Evolutionary conservation across 805 yeast species (phyloP).

Genomic region (Starmerella vaccinii): DNA sequence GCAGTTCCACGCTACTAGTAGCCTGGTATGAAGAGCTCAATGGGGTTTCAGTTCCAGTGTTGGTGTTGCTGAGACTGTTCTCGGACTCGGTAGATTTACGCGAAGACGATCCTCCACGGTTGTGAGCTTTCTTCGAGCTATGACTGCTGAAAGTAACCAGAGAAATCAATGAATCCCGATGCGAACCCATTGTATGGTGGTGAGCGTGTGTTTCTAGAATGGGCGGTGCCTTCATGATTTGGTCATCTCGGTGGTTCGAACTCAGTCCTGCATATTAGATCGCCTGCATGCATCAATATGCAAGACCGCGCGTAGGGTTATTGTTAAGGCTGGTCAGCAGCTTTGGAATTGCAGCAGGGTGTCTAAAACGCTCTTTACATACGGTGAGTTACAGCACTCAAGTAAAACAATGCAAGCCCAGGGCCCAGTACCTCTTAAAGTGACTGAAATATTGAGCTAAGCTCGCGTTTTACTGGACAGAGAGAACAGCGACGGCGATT

Average conservation of each 20-base stretch:
- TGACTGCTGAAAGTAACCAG: neutral
- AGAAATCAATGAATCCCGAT: neutral
- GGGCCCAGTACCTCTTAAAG: too few species aligned
- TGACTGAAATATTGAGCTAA: too few species aligned
- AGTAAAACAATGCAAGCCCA: too few species aligned
- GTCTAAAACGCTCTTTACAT: too few species aligned
- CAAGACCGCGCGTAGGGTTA: neutral
- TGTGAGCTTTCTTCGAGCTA: neutral
- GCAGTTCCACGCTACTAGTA: neutral
- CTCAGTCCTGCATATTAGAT: neutral
- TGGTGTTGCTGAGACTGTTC: too few species aligned
- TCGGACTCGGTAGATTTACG: neutral
- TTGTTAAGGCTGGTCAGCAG: too few species aligned
- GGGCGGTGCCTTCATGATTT: neutral
- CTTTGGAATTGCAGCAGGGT: too few species aligned
- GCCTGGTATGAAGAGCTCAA: neutral
- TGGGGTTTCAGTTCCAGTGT: neutral
- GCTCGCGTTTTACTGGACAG: too few species aligned
- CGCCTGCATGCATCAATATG: conserved; percentile 1
- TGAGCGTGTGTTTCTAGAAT: neutral
- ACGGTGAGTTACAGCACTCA: too few species aligned
- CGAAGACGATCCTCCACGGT: neutral
- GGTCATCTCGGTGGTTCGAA: conserved; percentile 1
- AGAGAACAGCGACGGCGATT: too few species aligned
- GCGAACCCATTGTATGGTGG: neutral